A percentile compares a stretch with the other conserved stretches of the same genome.
Conservation (phyloP, 2,329 filamentous ascomycete genomes). For the Neonectria coccinea region DNA sequence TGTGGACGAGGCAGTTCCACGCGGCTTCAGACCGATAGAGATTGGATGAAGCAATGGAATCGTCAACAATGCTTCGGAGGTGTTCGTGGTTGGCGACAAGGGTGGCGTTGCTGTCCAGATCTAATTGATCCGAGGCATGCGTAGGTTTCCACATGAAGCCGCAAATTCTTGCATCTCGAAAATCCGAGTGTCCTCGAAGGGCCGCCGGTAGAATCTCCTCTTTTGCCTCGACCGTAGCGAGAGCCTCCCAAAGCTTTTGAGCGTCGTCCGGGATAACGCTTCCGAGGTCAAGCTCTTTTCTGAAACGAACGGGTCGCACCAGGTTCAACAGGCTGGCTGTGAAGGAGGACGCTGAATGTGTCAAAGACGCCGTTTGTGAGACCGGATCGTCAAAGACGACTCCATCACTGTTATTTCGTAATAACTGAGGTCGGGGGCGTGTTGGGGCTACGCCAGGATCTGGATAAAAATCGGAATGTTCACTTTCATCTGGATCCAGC, state of each 20-base stretch:
- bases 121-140: not conserved
- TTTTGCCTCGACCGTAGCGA: slow-evolving; percentile 11
- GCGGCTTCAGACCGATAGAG: slow-evolving; percentile 18
- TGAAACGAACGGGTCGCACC: slow-evolving; percentile 16
- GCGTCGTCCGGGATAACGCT: not conserved
- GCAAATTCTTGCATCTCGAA: slow-evolving; percentile 3
- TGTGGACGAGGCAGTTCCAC: slow-evolving; percentile 23
- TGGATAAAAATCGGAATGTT: not conserved
- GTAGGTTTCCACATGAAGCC: slow-evolving; percentile 4
- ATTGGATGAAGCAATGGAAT: slow-evolving; percentile 18
- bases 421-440: slow-evolving; percentile 1
- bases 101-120: not conserved
- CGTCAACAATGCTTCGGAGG: slow-evolving; percentile 16
- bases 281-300: not conserved
- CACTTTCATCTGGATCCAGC: no score
- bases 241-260: not conserved
- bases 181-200: slow-evolving; percentile 13
- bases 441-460: not conserved
- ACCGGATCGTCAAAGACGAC: not conserved
- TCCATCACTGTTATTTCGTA: slow-evolving; percentile 3
- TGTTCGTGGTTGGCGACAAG: slow-evolving; percentile 8
- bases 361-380: not conserved
- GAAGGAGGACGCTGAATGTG: not conserved
- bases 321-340: slow-evolving; percentile 8
- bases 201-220: slow-evolving; percentile 17